Conservation (phyloP, 129 eudicot species). For the Ambrosia artemisiifolia region DNA sequence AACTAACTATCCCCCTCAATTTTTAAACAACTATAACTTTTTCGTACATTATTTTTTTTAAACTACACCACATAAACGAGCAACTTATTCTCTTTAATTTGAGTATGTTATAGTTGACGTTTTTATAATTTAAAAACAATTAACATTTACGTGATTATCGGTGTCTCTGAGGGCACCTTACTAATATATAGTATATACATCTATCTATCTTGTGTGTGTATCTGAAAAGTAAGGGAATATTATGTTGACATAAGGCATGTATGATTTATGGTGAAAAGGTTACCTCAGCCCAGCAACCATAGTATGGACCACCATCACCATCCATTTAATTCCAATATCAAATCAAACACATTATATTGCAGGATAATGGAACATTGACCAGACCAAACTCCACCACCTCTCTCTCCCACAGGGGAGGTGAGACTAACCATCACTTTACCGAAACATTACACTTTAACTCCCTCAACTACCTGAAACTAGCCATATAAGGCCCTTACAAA, state of each 20-base stretch:
- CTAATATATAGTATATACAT: neutral
- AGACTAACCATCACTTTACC: slow-evolving; percentile 21
- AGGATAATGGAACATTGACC: slow-evolving; percentile 35
- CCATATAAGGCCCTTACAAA: slow-evolving; percentile 22
- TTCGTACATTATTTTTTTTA: no score
- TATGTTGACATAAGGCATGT: slow-evolving; percentile 11
- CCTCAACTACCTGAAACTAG: slow-evolving; percentile 9
- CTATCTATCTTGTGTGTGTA: neutral
- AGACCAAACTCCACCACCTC: slow-evolving; percentile 28
- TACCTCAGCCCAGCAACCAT: slow-evolving; percentile 3
- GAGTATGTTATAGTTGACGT: no score
- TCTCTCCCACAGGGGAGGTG: slow-evolving; percentile 19
- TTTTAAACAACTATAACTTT: no score
- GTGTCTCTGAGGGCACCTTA: no score
- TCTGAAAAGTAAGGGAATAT: slow-evolving; percentile 8
- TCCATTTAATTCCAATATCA: slow-evolving; percentile 19
- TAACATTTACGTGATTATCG: no score
- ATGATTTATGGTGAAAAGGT: slow-evolving; percentile 11
- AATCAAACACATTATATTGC: slow-evolving; percentile 22
- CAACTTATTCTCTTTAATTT: no score
- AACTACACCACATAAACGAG: no score
- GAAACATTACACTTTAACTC: slow-evolving; percentile 14
- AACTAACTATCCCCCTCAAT: no score
- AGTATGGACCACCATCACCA: slow-evolving; percentile 16
- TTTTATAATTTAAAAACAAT: no score